Conservation (phyloP, 116 monocot species). For the Iris pallida region DNA sequence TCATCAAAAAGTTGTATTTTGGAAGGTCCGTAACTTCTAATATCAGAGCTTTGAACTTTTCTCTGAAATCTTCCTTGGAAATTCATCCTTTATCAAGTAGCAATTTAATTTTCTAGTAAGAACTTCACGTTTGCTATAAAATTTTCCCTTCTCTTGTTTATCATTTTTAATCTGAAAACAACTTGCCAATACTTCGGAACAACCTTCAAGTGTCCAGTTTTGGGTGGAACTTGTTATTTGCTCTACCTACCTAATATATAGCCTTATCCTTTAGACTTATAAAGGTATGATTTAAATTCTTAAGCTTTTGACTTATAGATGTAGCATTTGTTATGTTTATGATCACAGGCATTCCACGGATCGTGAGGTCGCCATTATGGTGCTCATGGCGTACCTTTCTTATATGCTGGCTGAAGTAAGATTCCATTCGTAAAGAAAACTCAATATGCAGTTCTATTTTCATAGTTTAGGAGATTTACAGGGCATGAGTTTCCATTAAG, state of each 20-base stretch:
- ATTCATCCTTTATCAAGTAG: neutral
- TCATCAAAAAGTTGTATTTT: conserved; percentile 88
- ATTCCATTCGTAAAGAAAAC: neutral
- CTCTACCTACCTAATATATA: too few species aligned
- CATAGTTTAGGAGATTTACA: too few species aligned
- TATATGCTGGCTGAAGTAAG: conserved; percentile 87
- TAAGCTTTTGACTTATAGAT: neutral
- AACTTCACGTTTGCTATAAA: neutral
- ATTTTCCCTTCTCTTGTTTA: too few species aligned
- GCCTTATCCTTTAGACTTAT: too few species aligned
- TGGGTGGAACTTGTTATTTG: too few species aligned
- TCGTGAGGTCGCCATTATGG: conserved; percentile 92
- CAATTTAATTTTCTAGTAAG: neutral
- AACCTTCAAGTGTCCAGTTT: too few species aligned
- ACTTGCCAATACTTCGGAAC: too few species aligned
- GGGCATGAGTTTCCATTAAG: too few species aligned
- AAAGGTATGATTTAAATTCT: too few species aligned
- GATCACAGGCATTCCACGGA: conserved; percentile 90
- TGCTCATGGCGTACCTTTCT: conserved; percentile 93
- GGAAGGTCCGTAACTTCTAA: conserved; percentile 56
- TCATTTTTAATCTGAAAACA: too few species aligned
- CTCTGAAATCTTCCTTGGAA: neutral
- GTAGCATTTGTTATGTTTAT: neutral
- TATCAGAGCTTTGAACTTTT: neutral
- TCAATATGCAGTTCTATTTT: neutral